Evolutionary conservation across 2,329 filamentous ascomycete species (phyloP).

Genomic region (Ascochyta lentis): DNA sequence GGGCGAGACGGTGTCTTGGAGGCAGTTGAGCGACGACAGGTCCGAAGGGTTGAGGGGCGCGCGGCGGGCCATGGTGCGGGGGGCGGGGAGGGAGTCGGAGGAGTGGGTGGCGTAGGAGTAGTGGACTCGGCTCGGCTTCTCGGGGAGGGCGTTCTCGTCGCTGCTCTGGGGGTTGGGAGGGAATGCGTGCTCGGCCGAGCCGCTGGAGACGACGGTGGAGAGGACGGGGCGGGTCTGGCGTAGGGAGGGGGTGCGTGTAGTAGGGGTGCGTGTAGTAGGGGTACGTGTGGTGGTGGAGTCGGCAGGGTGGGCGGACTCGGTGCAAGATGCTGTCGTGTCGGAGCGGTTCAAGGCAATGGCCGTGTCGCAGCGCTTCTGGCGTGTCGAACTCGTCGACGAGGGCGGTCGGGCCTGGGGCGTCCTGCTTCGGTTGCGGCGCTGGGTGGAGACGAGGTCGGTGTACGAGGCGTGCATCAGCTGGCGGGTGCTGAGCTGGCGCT

Average conservation of each 20-base stretch:
- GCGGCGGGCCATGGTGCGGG: slow-evolving; percentile 31
- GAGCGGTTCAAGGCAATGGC: slow-evolving; percentile 30
- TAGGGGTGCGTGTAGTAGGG: slow-evolving; percentile 26
- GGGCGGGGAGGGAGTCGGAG: slow-evolving; percentile 29
- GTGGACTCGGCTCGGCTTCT: slow-evolving; percentile 20
- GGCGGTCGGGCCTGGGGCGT: slow-evolving; percentile 38
- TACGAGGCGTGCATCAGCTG: slow-evolving; percentile 48
- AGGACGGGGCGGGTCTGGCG: slow-evolving; percentile 40
- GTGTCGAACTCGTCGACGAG: slow-evolving; percentile 39
- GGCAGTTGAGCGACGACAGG: slow-evolving; percentile 46
- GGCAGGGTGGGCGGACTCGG: slow-evolving; percentile 33
- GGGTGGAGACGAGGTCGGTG: slow-evolving; percentile 30
- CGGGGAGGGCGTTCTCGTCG: slow-evolving; percentile 28
- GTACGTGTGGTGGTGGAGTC: slow-evolving; percentile 26
- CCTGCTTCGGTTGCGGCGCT: slow-evolving; percentile 42
- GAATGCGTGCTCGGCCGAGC: slow-evolving; percentile 25
- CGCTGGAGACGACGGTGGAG: slow-evolving; percentile 45
- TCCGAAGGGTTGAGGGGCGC: slow-evolving; percentile 45
- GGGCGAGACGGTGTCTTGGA: slow-evolving; percentile 49
- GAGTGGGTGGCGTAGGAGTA: slow-evolving; percentile 30
- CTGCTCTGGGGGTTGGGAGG: slow-evolving; percentile 11
- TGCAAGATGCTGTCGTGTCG: slow-evolving; percentile 27
- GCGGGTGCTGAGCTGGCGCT: slow-evolving; percentile 49
- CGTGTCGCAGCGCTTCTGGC: slow-evolving; percentile 40
- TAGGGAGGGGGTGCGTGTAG: slow-evolving; percentile 31